Conservation (phyloP, 805 yeast genomes). For the Tetrapisispora fleetii region DNA sequence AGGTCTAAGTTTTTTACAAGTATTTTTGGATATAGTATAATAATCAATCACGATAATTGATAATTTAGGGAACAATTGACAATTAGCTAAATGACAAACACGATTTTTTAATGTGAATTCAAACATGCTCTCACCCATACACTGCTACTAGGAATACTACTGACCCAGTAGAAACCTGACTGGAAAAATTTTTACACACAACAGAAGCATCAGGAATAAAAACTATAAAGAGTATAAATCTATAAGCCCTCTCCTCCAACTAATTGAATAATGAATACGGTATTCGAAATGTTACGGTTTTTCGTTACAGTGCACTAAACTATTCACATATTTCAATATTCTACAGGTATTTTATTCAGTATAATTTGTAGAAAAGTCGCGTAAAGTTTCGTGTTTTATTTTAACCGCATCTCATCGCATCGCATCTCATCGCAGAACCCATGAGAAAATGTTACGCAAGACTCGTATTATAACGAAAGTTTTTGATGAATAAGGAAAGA, state of each 20-base stretch:
- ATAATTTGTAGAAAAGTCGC: not conserved
- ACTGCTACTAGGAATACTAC: not conserved
- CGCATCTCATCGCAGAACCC: not conserved
- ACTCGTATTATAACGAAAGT: no score
- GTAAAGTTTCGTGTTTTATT: not conserved
- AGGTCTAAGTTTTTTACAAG: no score
- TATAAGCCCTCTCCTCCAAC: not conserved
- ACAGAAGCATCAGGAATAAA: not conserved
- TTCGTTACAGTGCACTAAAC: not conserved
- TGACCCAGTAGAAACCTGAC: no score
- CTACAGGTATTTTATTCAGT: no score
- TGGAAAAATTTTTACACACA: not conserved
- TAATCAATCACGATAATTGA: not conserved
- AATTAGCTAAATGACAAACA: not conserved
- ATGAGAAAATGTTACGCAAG: not conserved
- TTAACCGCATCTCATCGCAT: not conserved
- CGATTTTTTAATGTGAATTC: not conserved
- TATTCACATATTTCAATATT: not conserved
- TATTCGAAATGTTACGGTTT: not conserved
- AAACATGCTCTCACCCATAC: not conserved
- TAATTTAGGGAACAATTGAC: not conserved
- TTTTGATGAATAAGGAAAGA: no score
- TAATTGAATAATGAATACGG: not conserved
- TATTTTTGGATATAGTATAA: no score
- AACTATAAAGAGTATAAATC: not conserved